These are phyloP conservation scores for Podospora appendiculata DNA, from an alignment of 495 filamentous ascomycete genomes.

Conservation along the genomic window DNA sequence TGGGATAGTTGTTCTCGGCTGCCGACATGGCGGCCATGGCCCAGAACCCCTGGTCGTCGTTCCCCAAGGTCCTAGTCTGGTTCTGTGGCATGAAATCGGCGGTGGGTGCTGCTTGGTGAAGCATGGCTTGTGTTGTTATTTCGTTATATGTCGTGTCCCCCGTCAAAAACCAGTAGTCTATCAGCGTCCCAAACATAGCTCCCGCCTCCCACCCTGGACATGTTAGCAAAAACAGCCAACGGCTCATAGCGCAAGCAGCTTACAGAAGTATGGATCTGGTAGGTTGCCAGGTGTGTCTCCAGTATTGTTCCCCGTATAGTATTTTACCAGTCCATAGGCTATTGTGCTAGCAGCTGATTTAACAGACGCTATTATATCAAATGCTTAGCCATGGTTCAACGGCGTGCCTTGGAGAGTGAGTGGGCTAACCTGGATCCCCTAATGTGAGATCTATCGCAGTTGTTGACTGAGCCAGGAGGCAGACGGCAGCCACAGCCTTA, in stretches of 20 bases:
- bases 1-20: slow-evolving; percentile 68
- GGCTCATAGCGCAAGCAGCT: not conserved
- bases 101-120: slow-evolving; percentile 62
- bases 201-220: slow-evolving; percentile 64
- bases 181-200: slow-evolving; percentile 64
- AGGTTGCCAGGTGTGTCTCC: slow-evolving; percentile 66
- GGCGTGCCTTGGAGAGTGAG: not conserved
- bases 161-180: slow-evolving; percentile 83
- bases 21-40: slow-evolving; percentile 74
- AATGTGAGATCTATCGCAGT: slow-evolving; percentile 21
- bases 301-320: slow-evolving; percentile 64
- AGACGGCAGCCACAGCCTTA: slow-evolving; percentile 4
- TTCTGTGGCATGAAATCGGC: slow-evolving; percentile 73
- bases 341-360: slow-evolving; percentile 37
- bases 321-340: slow-evolving; percentile 40
- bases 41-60: slow-evolving; percentile 88
- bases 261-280: slow-evolving; percentile 67
- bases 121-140: slow-evolving; percentile 55
- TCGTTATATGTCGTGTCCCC: slow-evolving; percentile 68
- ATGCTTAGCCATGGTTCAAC: not conserved
- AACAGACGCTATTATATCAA: slow-evolving; percentile 27
- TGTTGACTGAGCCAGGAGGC: slow-evolving; percentile 15
- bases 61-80: slow-evolving; percentile 67
- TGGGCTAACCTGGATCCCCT: slow-evolving; percentile 16
- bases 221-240: not conserved